phyloP scores from a whole-genome alignment of 164 flowering plant species.

The Buxus sempervirens region DNA sequence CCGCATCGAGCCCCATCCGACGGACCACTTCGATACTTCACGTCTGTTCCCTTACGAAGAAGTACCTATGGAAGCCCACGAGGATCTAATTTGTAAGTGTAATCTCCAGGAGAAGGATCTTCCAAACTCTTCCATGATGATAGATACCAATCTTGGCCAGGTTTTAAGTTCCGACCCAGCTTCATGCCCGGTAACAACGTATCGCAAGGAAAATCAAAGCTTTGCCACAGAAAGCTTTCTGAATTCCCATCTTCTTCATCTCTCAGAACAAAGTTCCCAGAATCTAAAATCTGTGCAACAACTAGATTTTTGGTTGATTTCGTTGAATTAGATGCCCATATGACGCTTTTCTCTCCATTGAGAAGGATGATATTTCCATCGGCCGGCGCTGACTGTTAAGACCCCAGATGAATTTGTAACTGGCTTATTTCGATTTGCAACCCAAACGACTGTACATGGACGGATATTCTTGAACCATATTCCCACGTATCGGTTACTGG shows the following conservation, averaged over 20 bases:
- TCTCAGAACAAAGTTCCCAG: conserved; percentile 21
- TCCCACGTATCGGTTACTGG: conserved; percentile 16
- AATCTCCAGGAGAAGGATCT: conserved; percentile 31
- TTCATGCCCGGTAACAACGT: conserved; percentile 23
- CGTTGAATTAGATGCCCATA: conserved; percentile 24
- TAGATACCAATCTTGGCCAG: conserved; percentile 15
- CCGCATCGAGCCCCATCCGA: conserved; percentile 50
- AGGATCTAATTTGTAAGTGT: conserved; percentile 16
- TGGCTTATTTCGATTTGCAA: conserved; percentile 22
- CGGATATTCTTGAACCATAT: conserved; percentile 22
- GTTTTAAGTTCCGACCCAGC: conserved; percentile 16
- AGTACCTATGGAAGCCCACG: conserved; percentile 23
- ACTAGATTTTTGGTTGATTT: conserved; percentile 5
- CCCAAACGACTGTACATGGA: neutral
- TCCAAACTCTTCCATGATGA: conserved; percentile 33
- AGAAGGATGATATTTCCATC: conserved; percentile 19
- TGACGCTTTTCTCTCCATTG: neutral
- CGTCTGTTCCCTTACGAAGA: conserved; percentile 3
- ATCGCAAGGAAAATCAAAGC: conserved; percentile 27
- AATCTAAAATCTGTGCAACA: conserved; percentile 21
- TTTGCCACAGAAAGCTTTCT: conserved; percentile 22
- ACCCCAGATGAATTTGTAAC: conserved; percentile 8
- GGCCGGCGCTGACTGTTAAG: neutral
- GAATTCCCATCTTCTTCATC: neutral
- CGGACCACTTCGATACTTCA: conserved; percentile 29